Conservation (phyloP, 2,329 filamentous ascomycete genomes). For the Fusarium decemcellulare region DNA sequence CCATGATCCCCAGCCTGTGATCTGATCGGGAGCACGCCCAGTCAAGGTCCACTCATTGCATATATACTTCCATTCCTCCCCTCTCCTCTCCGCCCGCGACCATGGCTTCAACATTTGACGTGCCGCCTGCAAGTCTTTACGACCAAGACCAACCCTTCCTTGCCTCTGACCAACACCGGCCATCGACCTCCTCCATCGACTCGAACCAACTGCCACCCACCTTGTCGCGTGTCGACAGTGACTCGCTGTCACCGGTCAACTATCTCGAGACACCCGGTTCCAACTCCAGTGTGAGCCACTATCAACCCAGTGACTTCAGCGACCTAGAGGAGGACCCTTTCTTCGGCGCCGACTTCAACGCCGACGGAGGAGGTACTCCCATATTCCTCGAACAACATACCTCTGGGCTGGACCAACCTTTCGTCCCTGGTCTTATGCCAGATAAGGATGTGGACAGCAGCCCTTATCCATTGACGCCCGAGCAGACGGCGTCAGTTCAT, state of each 20-base stretch:
- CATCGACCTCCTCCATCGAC: conserved; percentile 52
- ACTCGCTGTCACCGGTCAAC: conserved; percentile 49
- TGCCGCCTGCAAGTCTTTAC: conserved; percentile 57
- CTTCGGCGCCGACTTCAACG: conserved; percentile 64
- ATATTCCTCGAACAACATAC: conserved; percentile 60
- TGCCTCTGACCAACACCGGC: conserved; percentile 40
- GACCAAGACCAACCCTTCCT: conserved; percentile 49
- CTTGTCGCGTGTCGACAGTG: conserved; percentile 56
- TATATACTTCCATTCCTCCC: conserved; percentile 52
- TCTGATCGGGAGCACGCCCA: conserved; percentile 45
- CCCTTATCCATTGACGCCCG: conserved; percentile 65
- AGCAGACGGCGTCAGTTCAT: conserved; percentile 64
- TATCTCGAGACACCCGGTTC: conserved; percentile 65
- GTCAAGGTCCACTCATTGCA: conserved; percentile 46
- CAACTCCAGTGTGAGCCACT: conserved; percentile 61
- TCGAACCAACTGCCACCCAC: conserved; percentile 59
- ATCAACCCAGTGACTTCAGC: conserved; percentile 65
- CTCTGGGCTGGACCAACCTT: conserved; percentile 40
- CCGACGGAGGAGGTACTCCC: conserved; percentile 57
- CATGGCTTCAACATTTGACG: conserved; percentile 62
- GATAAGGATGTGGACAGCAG: conserved; percentile 44
- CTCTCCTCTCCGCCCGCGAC: conserved; percentile 40
- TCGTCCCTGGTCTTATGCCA: conserved; percentile 32
- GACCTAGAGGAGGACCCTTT: conserved; percentile 65
- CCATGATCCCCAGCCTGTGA: conserved; percentile 52